Conservation (phyloP, 1,284 basidiomycete genomes). For the Cronartium quercuum region DNA sequence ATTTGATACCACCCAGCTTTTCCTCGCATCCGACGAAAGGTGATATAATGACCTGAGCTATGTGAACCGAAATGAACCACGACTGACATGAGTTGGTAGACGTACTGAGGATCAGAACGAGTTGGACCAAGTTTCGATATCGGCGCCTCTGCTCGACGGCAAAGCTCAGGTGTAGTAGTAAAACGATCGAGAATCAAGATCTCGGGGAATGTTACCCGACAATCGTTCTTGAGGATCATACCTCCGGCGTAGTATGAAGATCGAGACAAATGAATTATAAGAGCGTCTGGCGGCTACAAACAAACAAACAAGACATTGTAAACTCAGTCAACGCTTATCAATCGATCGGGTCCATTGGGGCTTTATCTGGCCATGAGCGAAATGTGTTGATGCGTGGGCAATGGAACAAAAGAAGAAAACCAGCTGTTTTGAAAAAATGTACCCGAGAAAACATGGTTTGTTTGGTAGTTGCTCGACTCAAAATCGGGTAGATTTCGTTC, state of each 20-base stretch:
- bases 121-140: constrained; percentile 33
- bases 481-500: constrained; percentile 56
- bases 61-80: constrained; percentile 86
- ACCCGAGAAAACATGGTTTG: constrained; percentile 80
- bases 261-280: constrained; percentile 78
- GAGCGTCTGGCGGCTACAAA: constrained; percentile 66
- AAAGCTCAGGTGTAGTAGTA: constrained; percentile 66
- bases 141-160: constrained; percentile 39
- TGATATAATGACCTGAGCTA: constrained; percentile 83
- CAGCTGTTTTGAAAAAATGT: constrained; percentile 45
- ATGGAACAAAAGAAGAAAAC: too few relatives aligned
- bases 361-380: too few relatives aligned
- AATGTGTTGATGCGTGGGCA: too few relatives aligned
- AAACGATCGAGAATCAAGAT: constrained; percentile 76
- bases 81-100: constrained; percentile 58
- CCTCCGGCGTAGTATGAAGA: constrained; percentile 67
- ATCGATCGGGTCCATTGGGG: too few relatives aligned
- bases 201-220: constrained; percentile 73
- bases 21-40: constrained; percentile 66
- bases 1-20: constrained; percentile 66
- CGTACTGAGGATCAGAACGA: background rate
- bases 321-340: background rate
- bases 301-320: background rate
- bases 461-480: constrained; percentile 70
- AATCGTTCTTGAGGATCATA: constrained; percentile 71